Evolutionary conservation across 2,329 filamentous ascomycete genomes (phyloP), one percentile per base, ranked within the genome.

Genomic region (Colletotrichum nymphaeae): DNA sequence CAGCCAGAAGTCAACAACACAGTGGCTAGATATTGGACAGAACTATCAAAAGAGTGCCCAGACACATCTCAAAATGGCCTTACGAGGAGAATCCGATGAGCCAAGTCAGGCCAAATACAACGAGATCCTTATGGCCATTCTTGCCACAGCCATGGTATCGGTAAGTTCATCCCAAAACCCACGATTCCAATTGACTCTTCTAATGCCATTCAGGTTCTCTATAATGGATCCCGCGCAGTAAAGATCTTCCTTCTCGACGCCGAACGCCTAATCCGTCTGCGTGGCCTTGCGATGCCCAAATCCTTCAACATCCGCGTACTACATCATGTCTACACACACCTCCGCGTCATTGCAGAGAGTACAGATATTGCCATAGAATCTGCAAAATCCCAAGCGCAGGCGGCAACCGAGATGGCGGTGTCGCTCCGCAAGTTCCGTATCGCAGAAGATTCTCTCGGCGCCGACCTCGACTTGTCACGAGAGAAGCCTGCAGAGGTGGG

Each of bases 241-340:
- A 74, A 67, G 12, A 58, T 65, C 19, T 70, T 81, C n/a, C 77
- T 83, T 1, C 73, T 86, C 0, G 85, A 86, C 62, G 84, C 84
- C 0, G 85, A 87, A 72, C 80, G 83, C 2, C 81, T 86, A 14
- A 85, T 87, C 5, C 81, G 81, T 1, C 64, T 83, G 7, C 78
- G 79, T 7, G 84, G 86, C 0, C 72, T 86, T 1, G 78, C 79
- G 6, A 80, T 80, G 4, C 77, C 76, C 8, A 86, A 85, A 52
- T 84, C 85, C 1, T 81, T 84, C 19, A 84, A 85, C 24, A 77
- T 82, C 0, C 82, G 85, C 2, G 75, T 87, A 0, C 76, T 88
- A 0, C 86, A 87, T 70, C 85, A 87, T 69, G 85, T 85, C 77
- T 87, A 87, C 71, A 84, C 82, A 0, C 86, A 84, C 63, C 78